Conservation (phyloP, 2,329 filamentous ascomycete species). For the Aspergillus sp. region DNA sequence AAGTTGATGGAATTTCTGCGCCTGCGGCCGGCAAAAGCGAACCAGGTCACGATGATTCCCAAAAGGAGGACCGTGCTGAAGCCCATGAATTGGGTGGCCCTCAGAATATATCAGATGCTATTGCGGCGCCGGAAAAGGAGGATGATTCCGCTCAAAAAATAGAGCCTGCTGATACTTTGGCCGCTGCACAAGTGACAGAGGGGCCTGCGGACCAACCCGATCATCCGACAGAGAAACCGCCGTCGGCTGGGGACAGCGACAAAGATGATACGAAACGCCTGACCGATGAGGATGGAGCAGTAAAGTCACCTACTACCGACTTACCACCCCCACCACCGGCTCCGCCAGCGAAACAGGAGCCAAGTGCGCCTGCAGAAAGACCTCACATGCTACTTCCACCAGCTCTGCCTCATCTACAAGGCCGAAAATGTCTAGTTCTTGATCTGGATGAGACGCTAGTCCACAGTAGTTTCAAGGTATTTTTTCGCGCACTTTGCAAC, state of each 20-base stretch:
- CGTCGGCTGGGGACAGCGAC: slow-evolving; percentile 35
- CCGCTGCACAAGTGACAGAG: slow-evolving; percentile 8
- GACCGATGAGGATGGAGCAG: slow-evolving; percentile 33
- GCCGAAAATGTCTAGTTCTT: slow-evolving; percentile 86
- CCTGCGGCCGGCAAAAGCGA: slow-evolving; percentile 10
- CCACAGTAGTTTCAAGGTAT: slow-evolving; percentile 96
- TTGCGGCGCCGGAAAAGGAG: slow-evolving; percentile 9
- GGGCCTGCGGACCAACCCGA: slow-evolving; percentile 38
- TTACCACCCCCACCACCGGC: slow-evolving; percentile 49
- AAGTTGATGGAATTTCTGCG: slow-evolving; percentile 25
- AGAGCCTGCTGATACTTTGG: slow-evolving; percentile 8
- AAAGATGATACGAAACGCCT: slow-evolving; percentile 39
- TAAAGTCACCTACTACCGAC: slow-evolving; percentile 36
- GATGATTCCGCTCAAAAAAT: slow-evolving; percentile 11
- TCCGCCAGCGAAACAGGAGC: slow-evolving; percentile 27
- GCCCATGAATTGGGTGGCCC: slow-evolving; percentile 1
- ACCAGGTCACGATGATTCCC: slow-evolving; percentile 4
- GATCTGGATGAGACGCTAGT: slow-evolving; percentile 95
- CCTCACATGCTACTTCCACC: slow-evolving; percentile 71
- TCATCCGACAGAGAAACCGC: slow-evolving; percentile 56
- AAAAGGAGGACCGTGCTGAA: slow-evolving; percentile 11
- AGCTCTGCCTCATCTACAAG: slow-evolving; percentile 66
- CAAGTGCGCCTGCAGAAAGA: slow-evolving; percentile 26
- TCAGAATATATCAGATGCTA: slow-evolving; percentile 5
- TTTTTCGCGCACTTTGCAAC: slow-evolving; percentile 10